Evolutionary conservation across 805 yeast genomes (phyloP).

Genomic region (Saccharomycopsis synnaedendra): DNA sequence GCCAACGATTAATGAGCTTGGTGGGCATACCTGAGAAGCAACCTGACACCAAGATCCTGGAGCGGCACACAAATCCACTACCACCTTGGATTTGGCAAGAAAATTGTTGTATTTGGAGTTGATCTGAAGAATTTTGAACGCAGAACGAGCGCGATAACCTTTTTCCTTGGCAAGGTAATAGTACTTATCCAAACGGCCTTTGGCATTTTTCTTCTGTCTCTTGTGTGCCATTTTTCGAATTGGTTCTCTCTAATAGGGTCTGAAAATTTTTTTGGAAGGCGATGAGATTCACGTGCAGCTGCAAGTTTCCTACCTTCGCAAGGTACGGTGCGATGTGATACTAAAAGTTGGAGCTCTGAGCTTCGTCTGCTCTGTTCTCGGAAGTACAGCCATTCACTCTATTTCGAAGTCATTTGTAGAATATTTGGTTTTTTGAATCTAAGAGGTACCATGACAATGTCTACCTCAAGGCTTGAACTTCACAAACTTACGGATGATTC

Average conservation of each 20-base stretch:
- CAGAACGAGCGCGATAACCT: slow-evolving; percentile 98
- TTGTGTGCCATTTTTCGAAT: slow-evolving; percentile 58
- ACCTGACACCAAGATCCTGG: slow-evolving; percentile 99
- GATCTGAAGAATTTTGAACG: slow-evolving; percentile 88
- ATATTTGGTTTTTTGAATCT: too few relatives aligned
- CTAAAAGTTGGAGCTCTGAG: too few relatives aligned
- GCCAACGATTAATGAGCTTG: slow-evolving; percentile 88
- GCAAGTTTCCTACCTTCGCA: too few relatives aligned
- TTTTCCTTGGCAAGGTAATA: slow-evolving; percentile 94
- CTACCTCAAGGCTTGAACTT: too few relatives aligned
- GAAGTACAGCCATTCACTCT: too few relatives aligned
- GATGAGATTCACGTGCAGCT: too few relatives aligned
- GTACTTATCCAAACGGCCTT: slow-evolving; percentile 98
- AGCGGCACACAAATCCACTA: slow-evolving; percentile 96
- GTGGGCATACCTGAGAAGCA: slow-evolving; percentile 86
- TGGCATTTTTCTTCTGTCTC: slow-evolving; percentile 88
- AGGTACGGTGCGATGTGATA: too few relatives aligned
- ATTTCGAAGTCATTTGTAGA: too few relatives aligned
- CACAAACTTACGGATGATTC: too few relatives aligned
- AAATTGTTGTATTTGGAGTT: slow-evolving; percentile 96
- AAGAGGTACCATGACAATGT: too few relatives aligned
- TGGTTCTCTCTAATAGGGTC: neutral
- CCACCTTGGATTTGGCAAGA: slow-evolving; percentile 87
- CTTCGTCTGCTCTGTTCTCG: too few relatives aligned
- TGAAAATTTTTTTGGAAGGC: too few relatives aligned